Percentiles rank a stretch among this genome's conserved stretches.
Conservation (phyloP, 805 yeast genomes). For the Candida vartiovaarae region DNA sequence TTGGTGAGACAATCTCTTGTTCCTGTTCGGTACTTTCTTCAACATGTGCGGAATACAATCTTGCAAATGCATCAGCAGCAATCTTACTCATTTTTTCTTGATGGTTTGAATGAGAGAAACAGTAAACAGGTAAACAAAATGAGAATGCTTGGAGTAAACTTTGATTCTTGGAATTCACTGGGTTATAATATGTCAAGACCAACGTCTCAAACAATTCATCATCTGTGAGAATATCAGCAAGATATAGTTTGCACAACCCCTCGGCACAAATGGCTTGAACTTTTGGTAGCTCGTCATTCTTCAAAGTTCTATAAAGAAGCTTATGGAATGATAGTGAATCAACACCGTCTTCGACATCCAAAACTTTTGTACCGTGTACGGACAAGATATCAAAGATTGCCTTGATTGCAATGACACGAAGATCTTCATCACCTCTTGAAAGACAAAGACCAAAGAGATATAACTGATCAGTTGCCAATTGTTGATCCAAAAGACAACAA, state of each 20-base stretch:
- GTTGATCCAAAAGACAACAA: conserved; percentile 63
- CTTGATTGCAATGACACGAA: conserved; percentile 57
- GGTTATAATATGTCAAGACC: conserved; percentile 68
- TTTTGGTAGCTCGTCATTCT: conserved; percentile 48
- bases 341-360: conserved; percentile 54
- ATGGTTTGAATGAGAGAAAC: conserved; percentile 66
- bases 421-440: conserved; percentile 55
- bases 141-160: conserved; percentile 72
- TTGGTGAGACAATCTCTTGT: conserved; percentile 32
- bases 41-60: conserved; percentile 43
- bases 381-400: conserved; percentile 74
- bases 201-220: conserved; percentile 67
- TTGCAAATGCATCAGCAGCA: conserved; percentile 56
- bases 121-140: conserved; percentile 83
- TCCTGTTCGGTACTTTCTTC: conserved; percentile 28
- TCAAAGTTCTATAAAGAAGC: conserved; percentile 59
- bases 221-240: conserved; percentile 69
- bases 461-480: conserved; percentile 57
- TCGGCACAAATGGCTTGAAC: conserved; percentile 80
- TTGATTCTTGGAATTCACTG: conserved; percentile 53
- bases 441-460: conserved; percentile 64
- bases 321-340: conserved; percentile 63
- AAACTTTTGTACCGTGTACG: conserved; percentile 63
- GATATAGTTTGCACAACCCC: conserved; percentile 73
- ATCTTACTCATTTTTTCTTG: conserved; percentile 59